Evolutionary conservation across 2,329 filamentous ascomycete genomes (phyloP), one percentile per base, ranked within the genome.

Genomic region (Colletotrichum magnum): DNA sequence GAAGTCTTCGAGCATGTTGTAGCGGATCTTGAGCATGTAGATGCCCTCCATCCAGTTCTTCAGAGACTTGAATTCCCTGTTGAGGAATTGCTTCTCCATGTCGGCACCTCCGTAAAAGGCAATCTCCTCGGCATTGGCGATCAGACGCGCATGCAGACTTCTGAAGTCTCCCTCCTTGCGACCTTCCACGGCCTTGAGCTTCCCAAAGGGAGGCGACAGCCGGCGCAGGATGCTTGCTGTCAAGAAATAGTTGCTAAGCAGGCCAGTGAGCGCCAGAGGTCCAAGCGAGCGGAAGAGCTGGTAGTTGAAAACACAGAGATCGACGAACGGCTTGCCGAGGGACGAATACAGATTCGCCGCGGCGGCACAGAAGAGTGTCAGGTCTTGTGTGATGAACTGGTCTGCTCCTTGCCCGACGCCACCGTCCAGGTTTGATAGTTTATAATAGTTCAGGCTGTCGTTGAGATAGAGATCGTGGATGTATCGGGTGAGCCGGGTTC

Each of bases 1-100:
- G 76, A 99, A 97, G 79, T 99, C 96, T 78, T 99, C 96, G 0
- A 99, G 90, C 84, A 99, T 99, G 79, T 98, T 99, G 84, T 99
- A 99, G 16, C 94, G 92, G 73, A 99, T 97, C 81, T 98, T 98
- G 73, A 98, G 90, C 80, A 94, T 95, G 82, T 99, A 99, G 72
- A 99, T 98, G 52, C 94, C 92, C 79, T 99, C 96, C 95, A 99
- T 98, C 93, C 95, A 98, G 72, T 89, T 92, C 80, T 96, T 96
- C 32, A 99, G 86, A 54, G 95, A 96, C 79, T 92, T 94, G 84
- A 98, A 99, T 74, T 97, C 95, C 76, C 90, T 92, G 76, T 97
- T 94, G 10, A 99, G 85, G 79, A 98, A 97, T 2, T 93, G 90
- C 81, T 96, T 96, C 80, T 99, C 96, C 84, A 97, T 97, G 58